Conservation (phyloP, 2,329 filamentous ascomycete species). For the Pseudopithomyces maydicus region DNA sequence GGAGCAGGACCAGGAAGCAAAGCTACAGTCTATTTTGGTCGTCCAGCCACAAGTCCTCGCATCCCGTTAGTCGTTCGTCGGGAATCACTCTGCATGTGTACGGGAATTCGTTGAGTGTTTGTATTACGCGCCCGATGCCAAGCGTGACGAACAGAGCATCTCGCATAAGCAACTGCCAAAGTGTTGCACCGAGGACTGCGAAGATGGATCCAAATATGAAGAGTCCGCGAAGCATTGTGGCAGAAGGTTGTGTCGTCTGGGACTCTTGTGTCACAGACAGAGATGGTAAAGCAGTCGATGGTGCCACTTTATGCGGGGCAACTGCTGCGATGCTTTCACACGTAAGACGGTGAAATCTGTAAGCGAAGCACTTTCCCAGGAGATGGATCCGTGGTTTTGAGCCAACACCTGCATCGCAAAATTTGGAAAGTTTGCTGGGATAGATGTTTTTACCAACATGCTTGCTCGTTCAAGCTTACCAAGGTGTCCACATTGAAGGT, state of each 20-base stretch:
- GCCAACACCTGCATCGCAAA: too few relatives aligned
- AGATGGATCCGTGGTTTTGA: too few relatives aligned
- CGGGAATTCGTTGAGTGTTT: conserved; percentile 35
- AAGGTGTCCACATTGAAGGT: too few relatives aligned
- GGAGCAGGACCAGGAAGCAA: background rate
- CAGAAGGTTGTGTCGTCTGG: background rate
- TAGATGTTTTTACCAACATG: too few relatives aligned
- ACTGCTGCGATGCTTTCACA: too few relatives aligned
- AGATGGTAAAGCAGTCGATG: too few relatives aligned
- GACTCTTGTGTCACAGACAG: too few relatives aligned
- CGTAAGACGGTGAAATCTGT: too few relatives aligned
- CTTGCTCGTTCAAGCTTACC: too few relatives aligned
- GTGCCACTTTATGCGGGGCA: too few relatives aligned
- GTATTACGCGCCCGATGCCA: conserved; percentile 32
- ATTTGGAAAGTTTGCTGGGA: too few relatives aligned
- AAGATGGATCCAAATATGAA: background rate
- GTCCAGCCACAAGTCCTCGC: conserved; percentile 40
- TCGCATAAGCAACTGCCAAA: conserved; percentile 35
- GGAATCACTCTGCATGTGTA: conserved; percentile 28
- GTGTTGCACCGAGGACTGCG: conserved; percentile 15
- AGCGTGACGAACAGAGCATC: conserved; percentile 26
- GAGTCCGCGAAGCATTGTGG: background rate
- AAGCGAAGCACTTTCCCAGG: too few relatives aligned
- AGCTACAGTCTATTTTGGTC: conserved; percentile 20
- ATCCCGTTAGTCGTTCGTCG: conserved; percentile 31